Evolutionary conservation across 1,139 yeast species (phyloP).

Genomic region (Yueomyces sp.): DNA sequence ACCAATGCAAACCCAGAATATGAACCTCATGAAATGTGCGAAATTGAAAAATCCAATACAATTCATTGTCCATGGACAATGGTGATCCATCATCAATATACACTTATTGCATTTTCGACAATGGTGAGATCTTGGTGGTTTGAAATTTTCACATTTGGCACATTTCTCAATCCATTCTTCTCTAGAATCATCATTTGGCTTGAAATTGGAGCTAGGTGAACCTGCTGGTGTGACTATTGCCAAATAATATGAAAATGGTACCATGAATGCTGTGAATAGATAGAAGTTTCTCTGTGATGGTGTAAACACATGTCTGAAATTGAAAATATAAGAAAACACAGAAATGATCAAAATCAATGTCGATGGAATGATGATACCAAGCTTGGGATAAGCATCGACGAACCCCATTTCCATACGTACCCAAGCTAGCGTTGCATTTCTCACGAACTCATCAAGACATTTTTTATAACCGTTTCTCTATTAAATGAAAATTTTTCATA

Average conservation of each 20-base stretch:
- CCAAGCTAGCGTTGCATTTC: too few species aligned
- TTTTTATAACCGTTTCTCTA: too few species aligned
- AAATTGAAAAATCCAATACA: constrained; percentile 72
- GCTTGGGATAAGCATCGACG: constrained; percentile 34
- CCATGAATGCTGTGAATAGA: constrained; percentile 37
- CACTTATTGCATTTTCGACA: constrained; percentile 54
- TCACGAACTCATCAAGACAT: too few species aligned
- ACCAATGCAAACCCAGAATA: constrained; percentile 52
- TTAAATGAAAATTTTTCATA: too few species aligned
- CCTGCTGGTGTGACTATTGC: constrained; percentile 56
- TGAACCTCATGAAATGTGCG: constrained; percentile 74
- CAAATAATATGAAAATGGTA: constrained; percentile 58
- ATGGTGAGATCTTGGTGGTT: constrained; percentile 74
- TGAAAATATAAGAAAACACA: constrained; percentile 48
- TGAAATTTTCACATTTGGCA: constrained; percentile 47
- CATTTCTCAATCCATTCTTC: constrained; percentile 41
- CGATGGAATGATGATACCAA: constrained; percentile 58
- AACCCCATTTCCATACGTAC: constrained; percentile 23
- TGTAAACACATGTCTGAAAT: constrained; percentile 36
- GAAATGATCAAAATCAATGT: constrained; percentile 49
- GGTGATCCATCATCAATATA: constrained; percentile 75
- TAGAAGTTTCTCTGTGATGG: constrained; percentile 33
- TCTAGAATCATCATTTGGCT: constrained; percentile 25
- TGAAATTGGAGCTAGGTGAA: constrained; percentile 33
- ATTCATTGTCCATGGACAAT: constrained; percentile 78